Percentiles rank a stretch among this genome's conserved stretches.
Conservation (phyloP, 176 grass and related monocot species). For the Ensete glaucum region DNA sequence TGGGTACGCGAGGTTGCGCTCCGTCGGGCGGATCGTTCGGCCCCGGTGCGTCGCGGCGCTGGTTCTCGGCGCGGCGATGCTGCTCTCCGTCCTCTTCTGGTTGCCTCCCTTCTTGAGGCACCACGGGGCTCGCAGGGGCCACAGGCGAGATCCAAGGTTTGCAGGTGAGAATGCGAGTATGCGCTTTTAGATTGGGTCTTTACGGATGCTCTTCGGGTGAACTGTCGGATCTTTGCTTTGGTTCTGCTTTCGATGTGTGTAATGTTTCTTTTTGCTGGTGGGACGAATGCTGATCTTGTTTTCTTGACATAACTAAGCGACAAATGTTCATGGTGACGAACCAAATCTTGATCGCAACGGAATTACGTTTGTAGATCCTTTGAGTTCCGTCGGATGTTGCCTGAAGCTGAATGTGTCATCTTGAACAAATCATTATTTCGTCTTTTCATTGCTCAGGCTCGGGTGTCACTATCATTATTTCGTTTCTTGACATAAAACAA, state of each 20-base stretch:
- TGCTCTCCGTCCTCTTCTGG: constrained; percentile 61
- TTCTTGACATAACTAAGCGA: neutral
- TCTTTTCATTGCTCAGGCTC: neutral
- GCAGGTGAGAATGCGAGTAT: constrained; percentile 43
- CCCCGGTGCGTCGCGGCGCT: constrained; percentile 47
- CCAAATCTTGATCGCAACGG: neutral
- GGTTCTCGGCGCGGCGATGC: constrained; percentile 49
- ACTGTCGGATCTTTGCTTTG: neutral
- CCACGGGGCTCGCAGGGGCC: constrained; percentile 4
- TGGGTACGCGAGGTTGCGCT: constrained; percentile 11
- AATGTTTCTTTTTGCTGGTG: no score
- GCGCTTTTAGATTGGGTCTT: neutral
- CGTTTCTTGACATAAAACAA: neutral
- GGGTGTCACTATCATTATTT: neutral
- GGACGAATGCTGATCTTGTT: neutral
- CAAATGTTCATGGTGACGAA: neutral
- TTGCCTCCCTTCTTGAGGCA: constrained; percentile 49
- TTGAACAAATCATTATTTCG: no score
- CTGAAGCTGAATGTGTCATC: neutral
- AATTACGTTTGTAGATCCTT: neutral
- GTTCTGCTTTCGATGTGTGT: neutral
- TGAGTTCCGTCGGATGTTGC: neutral
- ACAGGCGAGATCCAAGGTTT: constrained; percentile 20
- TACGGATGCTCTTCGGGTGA: neutral
- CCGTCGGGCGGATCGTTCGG: constrained; percentile 21